Base-by-base conservation (phyloP, 2,329 filamentous ascomycete species). In the Curvularia spicifera region DNA sequence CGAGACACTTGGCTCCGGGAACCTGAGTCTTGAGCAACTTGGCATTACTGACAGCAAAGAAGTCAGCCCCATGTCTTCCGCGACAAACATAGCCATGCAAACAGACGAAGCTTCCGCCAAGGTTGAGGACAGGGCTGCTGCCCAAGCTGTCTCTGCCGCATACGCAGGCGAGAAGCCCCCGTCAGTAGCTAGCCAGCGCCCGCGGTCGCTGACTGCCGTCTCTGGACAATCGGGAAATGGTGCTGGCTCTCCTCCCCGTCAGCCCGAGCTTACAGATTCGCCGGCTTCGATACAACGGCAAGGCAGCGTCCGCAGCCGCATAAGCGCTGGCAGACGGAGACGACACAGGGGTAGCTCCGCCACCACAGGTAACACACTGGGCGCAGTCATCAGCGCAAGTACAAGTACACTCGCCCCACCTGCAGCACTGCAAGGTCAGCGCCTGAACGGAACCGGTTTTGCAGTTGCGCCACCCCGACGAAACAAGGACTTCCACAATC, bases 381-480 rank as follows among this genome's bases (percentile, higher is more conserved):
- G 88, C 53, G 89, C 90, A 7, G 87, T 88, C 15, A 87, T 93
- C 65, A 86, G 85, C 51, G 86, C 88, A n/a, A 89, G 87, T 57
- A 89, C 89, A 58, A 82, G 85, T 35, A 88, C 89, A 4, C 77
- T 93, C n/a, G 86, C 86, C 15, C 86, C 89, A 65, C 85, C 89
- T 13, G 81, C 81, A 28, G 81, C 82, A 39, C 72, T 83, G 15
- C 85, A 84, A 65, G 84, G 86, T 5, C 90, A 91, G 44, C 93
- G 93, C 63, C 83, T 96, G 63, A 97, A 95, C 13, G 95, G 95
- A 0, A 97, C 94, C 4, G 95, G 95, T 0, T 99, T 99, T 75
- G 94, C 95, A 49, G 93, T 98, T 64, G 95, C 95, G 48, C 96
- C 91, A 75, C 96, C 96, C 76, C 97, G 95, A 80, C 87, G 96